These are phyloP conservation scores for Magnolia changhungtana DNA, from an alignment of 164 flowering plant genomes.

Conservation along the genomic window DNA sequence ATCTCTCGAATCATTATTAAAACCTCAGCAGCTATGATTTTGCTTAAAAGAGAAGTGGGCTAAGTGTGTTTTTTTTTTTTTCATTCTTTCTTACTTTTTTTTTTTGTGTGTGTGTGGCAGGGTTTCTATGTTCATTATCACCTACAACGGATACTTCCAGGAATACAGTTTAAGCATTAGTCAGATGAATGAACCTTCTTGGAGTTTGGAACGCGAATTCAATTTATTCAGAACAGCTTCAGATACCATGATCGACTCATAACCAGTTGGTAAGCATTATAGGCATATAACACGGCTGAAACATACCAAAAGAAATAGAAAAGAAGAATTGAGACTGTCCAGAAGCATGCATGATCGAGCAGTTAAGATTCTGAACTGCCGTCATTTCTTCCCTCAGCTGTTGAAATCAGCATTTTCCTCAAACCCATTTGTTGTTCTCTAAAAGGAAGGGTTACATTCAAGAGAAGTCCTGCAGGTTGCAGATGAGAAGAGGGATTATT, in stretches of 20 bases:
- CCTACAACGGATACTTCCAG: constrained; percentile 65
- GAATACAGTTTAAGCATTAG: constrained; percentile 56
- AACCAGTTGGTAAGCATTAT: not conserved
- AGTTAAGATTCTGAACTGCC: not conserved
- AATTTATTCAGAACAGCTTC: constrained; percentile 43
- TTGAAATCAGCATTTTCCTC: not conserved
- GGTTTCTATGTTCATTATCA: constrained; percentile 55
- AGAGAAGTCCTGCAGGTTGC: no score
- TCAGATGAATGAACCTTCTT: constrained; percentile 46
- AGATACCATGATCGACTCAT: constrained; percentile 5
- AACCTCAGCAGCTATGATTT: no score
- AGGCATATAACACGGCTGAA: no score
- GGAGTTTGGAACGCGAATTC: constrained; percentile 73
- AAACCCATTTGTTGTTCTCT: not conserved
- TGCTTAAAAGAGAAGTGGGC: no score
- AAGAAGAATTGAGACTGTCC: not conserved
- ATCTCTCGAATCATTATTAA: no score
- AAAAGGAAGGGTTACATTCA: not conserved
- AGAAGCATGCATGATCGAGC: not conserved
- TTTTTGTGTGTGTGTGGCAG: constrained; percentile 28
- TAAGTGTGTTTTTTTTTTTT: no score
- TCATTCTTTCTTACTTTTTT: no score
- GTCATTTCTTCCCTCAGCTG: not conserved
- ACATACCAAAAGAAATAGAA: not conserved
- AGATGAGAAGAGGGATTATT: no score